Evolutionary conservation across 78 protist species (phyloP).

Genomic region (Creolimax fragrantissima): DNA sequence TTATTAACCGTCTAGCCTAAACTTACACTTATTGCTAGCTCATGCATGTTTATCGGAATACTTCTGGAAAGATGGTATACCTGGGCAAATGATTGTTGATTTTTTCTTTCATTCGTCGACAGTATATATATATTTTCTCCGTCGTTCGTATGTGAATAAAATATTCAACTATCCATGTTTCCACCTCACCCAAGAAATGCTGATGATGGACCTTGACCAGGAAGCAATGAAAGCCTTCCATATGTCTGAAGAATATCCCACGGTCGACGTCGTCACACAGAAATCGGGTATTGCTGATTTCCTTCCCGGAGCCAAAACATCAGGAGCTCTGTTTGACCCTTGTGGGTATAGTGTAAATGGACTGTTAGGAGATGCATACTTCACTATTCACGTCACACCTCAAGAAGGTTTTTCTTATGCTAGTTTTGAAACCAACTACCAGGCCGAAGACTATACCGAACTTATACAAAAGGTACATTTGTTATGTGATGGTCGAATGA

Average conservation of each 20-base stretch:
- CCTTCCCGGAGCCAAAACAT: slow-evolving; percentile 27
- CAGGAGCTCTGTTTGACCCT: slow-evolving; percentile 74
- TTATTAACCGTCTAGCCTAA: too few species aligned
- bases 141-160: too few species aligned
- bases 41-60: too few species aligned
- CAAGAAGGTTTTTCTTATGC: slow-evolving; percentile 47
- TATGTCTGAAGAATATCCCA: slow-evolving; percentile 24
- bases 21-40: too few species aligned
- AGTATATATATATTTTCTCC: too few species aligned
- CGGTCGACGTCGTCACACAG: background rate
- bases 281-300: slow-evolving; percentile 10
- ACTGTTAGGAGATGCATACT: slow-evolving; percentile 34
- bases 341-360: slow-evolving; percentile 94
- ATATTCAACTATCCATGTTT: too few species aligned
- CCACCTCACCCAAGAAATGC: slow-evolving; percentile 32
- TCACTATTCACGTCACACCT: slow-evolving; percentile 74
- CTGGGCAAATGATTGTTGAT: too few species aligned
- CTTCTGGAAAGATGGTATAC: too few species aligned
- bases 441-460: background rate
- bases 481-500: background rate
- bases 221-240: slow-evolving; percentile 51
- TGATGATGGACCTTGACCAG: slow-evolving; percentile 76
- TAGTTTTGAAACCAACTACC: slow-evolving; percentile 53
- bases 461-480: slow-evolving; percentile 15
- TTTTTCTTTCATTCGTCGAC: too few species aligned